phyloP scores from a whole-genome alignment of 257 asterid species.

The Eucommia ulmoides region DNA sequence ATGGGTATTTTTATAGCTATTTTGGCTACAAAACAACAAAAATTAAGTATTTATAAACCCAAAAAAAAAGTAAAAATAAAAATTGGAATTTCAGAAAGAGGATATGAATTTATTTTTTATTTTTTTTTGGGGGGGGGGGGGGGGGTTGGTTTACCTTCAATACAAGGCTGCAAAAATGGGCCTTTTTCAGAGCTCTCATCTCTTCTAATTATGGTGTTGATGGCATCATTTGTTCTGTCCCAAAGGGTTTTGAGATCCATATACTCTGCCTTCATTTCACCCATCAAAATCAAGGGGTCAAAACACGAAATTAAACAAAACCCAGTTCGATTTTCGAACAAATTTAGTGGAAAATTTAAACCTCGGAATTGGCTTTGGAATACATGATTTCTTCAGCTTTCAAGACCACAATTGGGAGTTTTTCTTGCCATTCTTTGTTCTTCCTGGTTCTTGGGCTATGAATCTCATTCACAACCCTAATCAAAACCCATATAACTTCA shows the following conservation, averaged over 20 bases:
- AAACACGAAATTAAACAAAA: slow-evolving; percentile 5
- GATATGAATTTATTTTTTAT: too few relatives aligned
- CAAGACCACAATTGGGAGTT: slow-evolving; percentile 81
- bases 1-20: too few relatives aligned
- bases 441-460: slow-evolving; percentile 59
- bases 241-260: slow-evolving; percentile 65
- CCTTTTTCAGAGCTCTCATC: slow-evolving; percentile 64
- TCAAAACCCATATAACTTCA: background rate
- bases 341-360: slow-evolving; percentile 4
- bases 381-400: slow-evolving; percentile 91
- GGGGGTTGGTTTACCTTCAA: slow-evolving; percentile 78
- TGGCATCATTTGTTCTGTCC: slow-evolving; percentile 77
- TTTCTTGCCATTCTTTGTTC: slow-evolving; percentile 93
- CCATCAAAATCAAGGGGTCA: slow-evolving; percentile 12
- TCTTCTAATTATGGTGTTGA: slow-evolving; percentile 62
- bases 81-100: background rate
- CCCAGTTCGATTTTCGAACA: background rate
- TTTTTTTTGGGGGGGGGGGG: too few relatives aligned
- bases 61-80: background rate
- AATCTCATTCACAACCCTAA: slow-evolving; percentile 64
- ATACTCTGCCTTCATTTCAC: slow-evolving; percentile 83
- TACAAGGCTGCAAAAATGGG: slow-evolving; percentile 66
- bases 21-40: too few relatives aligned
- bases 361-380: slow-evolving; percentile 93
- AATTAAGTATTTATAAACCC: too few relatives aligned